phyloP scores from a whole-genome alignment of 2,329 filamentous ascomycete genomes.

The Colletotrichum spinosum region DNA sequence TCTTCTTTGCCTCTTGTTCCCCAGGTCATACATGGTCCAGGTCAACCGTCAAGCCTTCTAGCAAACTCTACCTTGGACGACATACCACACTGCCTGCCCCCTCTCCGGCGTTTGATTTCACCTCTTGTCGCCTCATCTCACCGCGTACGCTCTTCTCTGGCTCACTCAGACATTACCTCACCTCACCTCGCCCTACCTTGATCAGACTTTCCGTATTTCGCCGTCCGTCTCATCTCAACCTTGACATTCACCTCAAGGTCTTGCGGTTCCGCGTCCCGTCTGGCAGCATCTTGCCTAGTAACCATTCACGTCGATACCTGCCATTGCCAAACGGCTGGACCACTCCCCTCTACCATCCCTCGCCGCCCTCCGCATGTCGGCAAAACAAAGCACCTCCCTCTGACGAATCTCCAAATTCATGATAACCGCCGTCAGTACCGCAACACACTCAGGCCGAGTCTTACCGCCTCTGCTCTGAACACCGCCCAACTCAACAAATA shows the following conservation, averaged over 20 bases:
- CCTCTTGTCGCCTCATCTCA: constrained; percentile 6
- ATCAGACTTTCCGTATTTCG: constrained; percentile 20
- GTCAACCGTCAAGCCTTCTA: constrained; percentile 7
- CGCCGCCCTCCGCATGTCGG: constrained; percentile 26
- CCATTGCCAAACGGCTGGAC: constrained; percentile 22
- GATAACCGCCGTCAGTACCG: constrained; percentile 19
- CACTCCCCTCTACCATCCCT: constrained; percentile 20
- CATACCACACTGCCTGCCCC: neutral
- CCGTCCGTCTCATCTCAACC: constrained; percentile 27
- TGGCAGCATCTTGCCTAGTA: too few species aligned
- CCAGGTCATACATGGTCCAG: neutral
- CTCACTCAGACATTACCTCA: neutral
- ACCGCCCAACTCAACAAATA: constrained; percentile 23
- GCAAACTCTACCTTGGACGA: constrained; percentile 21
- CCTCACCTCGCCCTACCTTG: constrained; percentile 6
- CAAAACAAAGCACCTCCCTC: constrained; percentile 12
- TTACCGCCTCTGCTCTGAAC: constrained; percentile 13
- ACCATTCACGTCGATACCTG: too few species aligned
- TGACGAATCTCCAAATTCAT: constrained; percentile 21
- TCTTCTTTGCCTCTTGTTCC: too few species aligned
- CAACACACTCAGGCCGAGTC: constrained; percentile 11
- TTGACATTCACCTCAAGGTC: constrained; percentile 1
- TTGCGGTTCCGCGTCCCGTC: neutral
- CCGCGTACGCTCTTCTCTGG: neutral
- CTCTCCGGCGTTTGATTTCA: constrained; percentile 9